Evolutionary conservation across 2,329 filamentous ascomycete species (phyloP).

Genomic region (Penicillium sp.): DNA sequence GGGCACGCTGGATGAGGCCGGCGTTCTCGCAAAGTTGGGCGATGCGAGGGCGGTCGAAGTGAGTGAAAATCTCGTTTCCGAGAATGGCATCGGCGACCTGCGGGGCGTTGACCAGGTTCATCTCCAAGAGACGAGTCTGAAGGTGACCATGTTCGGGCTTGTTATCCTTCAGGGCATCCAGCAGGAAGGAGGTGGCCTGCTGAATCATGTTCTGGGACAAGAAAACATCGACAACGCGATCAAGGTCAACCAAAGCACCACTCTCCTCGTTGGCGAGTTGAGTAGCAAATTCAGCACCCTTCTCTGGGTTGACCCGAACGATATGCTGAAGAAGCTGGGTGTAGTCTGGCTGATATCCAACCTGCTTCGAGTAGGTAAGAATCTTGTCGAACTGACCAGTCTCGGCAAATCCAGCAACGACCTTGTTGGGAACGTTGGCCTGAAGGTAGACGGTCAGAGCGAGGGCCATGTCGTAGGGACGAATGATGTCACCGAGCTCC

Average conservation of each 20-base stretch:
- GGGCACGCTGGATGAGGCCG: constrained; percentile 78
- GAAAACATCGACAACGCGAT: constrained; percentile 96
- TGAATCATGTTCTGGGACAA: constrained; percentile 97
- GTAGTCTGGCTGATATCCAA: constrained; percentile 92
- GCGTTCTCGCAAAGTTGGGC: constrained; percentile 91
- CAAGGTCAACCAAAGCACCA: constrained; percentile 85
- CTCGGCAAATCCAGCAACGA: constrained; percentile 92
- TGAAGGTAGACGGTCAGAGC: constrained; percentile 88
- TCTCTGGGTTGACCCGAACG: constrained; percentile 86
- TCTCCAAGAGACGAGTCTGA: constrained; percentile 93
- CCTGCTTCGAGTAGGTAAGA: constrained; percentile 81
- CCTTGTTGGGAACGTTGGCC: constrained; percentile 88
- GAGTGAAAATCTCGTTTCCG: constrained; percentile 96
- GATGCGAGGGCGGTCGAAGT: constrained; percentile 91
- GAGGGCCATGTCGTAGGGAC: constrained; percentile 83
- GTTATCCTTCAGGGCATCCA: constrained; percentile 94
- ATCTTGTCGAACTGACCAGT: constrained; percentile 97
- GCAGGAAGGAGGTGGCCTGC: constrained; percentile 94
- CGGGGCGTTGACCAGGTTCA: constrained; percentile 95
- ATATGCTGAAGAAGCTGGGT: constrained; percentile 90
- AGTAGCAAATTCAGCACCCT: constrained; percentile 92
- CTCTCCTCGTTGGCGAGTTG: constrained; percentile 85
- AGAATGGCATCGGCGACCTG: constrained; percentile 98
- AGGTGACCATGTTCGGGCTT: constrained; percentile 89
- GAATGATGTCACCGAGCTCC: constrained; percentile 91